phyloP scores from a whole-genome alignment of 805 yeast genomes.

The Starmerella bombi region DNA sequence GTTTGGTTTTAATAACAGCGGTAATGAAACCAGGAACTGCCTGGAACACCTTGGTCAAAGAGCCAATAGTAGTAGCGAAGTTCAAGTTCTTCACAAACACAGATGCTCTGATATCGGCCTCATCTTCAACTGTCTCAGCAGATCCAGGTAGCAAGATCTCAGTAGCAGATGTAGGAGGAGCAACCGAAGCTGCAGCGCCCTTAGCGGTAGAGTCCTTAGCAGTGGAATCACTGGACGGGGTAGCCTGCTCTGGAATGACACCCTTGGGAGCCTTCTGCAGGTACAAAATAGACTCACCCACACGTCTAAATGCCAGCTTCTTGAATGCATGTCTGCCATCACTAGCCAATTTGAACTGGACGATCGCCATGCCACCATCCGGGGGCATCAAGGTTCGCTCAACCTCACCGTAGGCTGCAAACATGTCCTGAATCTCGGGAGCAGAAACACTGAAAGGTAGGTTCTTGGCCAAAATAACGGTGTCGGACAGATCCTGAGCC shows the following conservation, averaged over 20 bases:
- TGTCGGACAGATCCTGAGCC: conserved; percentile 60
- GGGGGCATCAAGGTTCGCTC: conserved; percentile 85
- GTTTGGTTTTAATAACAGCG: conserved; percentile 75
- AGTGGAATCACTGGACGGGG: conserved; percentile 26
- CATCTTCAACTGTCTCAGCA: conserved; percentile 24
- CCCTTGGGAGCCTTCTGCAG: conserved; percentile 88
- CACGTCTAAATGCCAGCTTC: conserved; percentile 73
- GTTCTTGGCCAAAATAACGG: conserved; percentile 70
- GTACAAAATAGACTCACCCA: conserved; percentile 76
- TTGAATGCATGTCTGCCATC: conserved; percentile 82
- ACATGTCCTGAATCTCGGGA: conserved; percentile 71
- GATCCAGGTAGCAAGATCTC: conserved; percentile 21
- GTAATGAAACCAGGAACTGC: conserved; percentile 65
- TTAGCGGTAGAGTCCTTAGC: conserved; percentile 30
- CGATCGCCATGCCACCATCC: conserved; percentile 87
- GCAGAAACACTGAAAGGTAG: conserved; percentile 77
- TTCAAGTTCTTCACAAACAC: conserved; percentile 85
- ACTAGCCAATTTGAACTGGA: conserved; percentile 72
- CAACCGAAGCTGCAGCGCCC: conserved; percentile 25
- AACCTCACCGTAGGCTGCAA: conserved; percentile 65
- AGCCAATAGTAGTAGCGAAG: conserved; percentile 56
- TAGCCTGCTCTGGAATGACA: conserved; percentile 43
- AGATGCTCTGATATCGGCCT: conserved; percentile 50
- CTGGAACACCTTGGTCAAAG: conserved; percentile 49
- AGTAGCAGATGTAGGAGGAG: conserved; percentile 3